Conservation (phyloP, 495 filamentous ascomycete species). For the Saxispiralis lemnorum region DNA sequence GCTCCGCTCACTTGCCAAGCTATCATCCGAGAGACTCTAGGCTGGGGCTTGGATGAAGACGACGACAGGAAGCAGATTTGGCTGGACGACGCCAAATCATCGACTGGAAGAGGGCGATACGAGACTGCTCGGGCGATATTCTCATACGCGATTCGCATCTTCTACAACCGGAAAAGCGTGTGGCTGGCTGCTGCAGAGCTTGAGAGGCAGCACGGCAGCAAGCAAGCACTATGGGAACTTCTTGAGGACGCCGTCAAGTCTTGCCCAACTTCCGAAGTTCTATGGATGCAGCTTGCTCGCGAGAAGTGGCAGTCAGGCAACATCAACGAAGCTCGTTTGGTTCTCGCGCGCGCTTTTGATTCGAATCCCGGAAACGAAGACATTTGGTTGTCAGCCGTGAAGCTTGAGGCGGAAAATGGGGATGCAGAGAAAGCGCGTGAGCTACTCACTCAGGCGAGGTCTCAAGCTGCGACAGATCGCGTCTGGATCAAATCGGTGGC, state of each 20-base stretch:
- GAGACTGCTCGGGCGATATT: conserved; percentile 88
- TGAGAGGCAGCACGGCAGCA: conserved; percentile 74
- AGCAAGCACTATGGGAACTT: conserved; percentile 63
- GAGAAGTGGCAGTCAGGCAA: conserved; percentile 81
- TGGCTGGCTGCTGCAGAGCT: conserved; percentile 85
- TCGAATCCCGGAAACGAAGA: conserved; percentile 92
- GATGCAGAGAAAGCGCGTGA: conserved; percentile 64
- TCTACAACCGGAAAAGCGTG: conserved; percentile 60
- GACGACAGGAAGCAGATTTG: conserved; percentile 89
- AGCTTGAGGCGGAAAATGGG: conserved; percentile 75
- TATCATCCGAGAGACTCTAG: conserved; percentile 84
- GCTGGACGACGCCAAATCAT: conserved; percentile 75
- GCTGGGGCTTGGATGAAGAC: conserved; percentile 87
- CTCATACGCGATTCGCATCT: conserved; percentile 74
- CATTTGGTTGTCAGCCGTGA: conserved; percentile 89
- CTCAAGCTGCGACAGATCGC: conserved; percentile 78
- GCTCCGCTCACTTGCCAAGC: conserved; percentile 68
- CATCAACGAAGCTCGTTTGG: conserved; percentile 63
- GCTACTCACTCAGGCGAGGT: conserved; percentile 61
- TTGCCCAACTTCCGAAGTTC: conserved; percentile 70
- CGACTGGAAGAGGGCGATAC: conserved; percentile 60
- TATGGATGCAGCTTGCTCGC: conserved; percentile 91
- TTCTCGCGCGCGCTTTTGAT: conserved; percentile 73
- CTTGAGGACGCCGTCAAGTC: conserved; percentile 88
- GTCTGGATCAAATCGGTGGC: conserved; percentile 92